Conservation (phyloP, 257 asterid species). For the Linaria vulgaris region DNA sequence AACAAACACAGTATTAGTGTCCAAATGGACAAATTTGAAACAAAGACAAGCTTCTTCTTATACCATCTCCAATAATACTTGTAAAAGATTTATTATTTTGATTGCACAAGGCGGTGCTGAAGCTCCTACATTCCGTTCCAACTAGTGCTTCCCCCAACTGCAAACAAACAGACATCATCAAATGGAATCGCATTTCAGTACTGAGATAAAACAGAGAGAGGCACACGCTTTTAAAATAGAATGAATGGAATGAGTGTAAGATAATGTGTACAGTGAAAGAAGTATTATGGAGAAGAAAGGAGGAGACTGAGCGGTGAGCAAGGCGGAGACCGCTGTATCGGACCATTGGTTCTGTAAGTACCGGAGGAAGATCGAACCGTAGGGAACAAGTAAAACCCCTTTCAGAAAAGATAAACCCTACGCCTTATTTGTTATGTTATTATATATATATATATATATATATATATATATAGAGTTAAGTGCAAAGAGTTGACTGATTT, state of each 20-base stretch:
- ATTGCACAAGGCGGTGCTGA: slow-evolving; percentile 39
- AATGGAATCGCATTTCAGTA: not conserved
- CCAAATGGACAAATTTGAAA: not conserved
- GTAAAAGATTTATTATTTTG: slow-evolving; percentile 38
- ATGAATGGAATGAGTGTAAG: not conserved
- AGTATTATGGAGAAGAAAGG: slow-evolving; percentile 31
- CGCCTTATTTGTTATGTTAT: too few species aligned
- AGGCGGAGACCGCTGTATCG: slow-evolving; percentile 26
- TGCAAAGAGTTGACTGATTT: too few species aligned
- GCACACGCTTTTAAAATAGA: not conserved
- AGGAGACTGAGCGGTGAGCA: slow-evolving; percentile 29
- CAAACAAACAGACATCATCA: slow-evolving; percentile 21
- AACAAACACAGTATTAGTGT: slow-evolving; percentile 15
- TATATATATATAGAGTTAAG: too few species aligned
- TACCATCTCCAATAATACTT: slow-evolving; percentile 62
- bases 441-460: too few species aligned
- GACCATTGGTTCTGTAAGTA: slow-evolving; percentile 30
- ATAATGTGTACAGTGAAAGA: slow-evolving; percentile 21
- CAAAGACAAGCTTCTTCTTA: not conserved
- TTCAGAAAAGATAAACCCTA: slow-evolving; percentile 12
- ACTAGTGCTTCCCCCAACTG: slow-evolving; percentile 44
- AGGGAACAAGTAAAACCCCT: slow-evolving; percentile 4
- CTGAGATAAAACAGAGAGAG: not conserved
- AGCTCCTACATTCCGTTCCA: slow-evolving; percentile 42
- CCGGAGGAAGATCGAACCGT: not conserved